Evolutionary conservation across 108 stramenopile genomes (phyloP).

Genomic region (Cyclotella kingstonii): DNA sequence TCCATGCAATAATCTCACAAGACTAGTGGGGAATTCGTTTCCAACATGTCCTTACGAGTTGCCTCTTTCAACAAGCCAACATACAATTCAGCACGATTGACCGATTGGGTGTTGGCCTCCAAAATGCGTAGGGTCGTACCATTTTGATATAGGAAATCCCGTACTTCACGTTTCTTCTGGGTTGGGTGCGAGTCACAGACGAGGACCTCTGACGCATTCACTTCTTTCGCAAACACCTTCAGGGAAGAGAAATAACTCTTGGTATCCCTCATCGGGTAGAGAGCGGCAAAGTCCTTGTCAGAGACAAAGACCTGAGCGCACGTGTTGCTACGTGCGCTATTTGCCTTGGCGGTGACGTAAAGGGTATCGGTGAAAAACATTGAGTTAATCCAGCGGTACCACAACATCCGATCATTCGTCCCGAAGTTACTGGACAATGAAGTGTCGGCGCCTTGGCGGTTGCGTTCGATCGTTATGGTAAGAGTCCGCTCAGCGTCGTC

Average conservation of each 20-base stretch:
- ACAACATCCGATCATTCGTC: conserved; percentile 4
- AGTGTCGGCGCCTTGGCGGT: neutral
- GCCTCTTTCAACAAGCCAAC: conserved; percentile 44
- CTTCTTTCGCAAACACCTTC: conserved; percentile 34
- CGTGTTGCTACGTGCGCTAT: conserved; percentile 16
- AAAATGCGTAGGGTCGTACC: conserved; percentile 26
- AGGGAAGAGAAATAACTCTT: conserved; percentile 18
- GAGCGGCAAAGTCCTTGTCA: conserved; percentile 28
- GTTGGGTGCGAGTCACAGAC: conserved; percentile 18
- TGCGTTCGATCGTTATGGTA: conserved; percentile 17
- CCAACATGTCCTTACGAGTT: conserved; percentile 34
- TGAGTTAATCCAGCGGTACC: neutral
- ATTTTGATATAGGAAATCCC: conserved; percentile 14
- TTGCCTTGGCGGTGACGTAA: conserved; percentile 16
- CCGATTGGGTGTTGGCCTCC: conserved; percentile 35
- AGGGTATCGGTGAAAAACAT: conserved; percentile 34
- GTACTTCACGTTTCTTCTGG: conserved; percentile 14
- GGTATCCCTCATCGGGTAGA: conserved; percentile 14
- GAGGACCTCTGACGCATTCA: conserved; percentile 34
- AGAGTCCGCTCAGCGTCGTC: conserved; percentile 22
- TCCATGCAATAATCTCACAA: conserved; percentile 53
- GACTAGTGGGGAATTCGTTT: conserved; percentile 16
- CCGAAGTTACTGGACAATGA: neutral
- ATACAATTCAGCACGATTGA: conserved; percentile 37
- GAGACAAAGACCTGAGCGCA: conserved; percentile 27